These are phyloP conservation scores for Elsinoe batatas DNA, from an alignment of 2,329 filamentous ascomycete species.

Conservation along the genomic window DNA sequence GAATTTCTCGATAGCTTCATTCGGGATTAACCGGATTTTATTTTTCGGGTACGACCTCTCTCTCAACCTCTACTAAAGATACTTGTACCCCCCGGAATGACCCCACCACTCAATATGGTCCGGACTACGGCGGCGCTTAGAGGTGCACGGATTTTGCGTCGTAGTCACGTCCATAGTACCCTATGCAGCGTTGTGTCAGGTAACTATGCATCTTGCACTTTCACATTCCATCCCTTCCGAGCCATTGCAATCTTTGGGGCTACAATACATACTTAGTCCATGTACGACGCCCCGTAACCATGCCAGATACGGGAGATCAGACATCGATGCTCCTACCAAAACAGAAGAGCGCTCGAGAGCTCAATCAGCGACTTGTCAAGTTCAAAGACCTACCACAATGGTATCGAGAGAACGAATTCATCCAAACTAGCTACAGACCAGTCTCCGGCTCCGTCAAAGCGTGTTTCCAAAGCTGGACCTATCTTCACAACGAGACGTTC, in stretches of 20 bases:
- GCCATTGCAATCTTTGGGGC: too few relatives aligned
- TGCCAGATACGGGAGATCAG: background rate
- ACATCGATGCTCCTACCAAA: background rate
- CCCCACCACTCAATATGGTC: too few relatives aligned
- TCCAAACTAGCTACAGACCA: background rate
- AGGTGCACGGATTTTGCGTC: background rate
- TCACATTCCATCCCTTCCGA: too few relatives aligned
- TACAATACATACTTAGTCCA: too few relatives aligned
- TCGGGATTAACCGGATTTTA: too few relatives aligned
- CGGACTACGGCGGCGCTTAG: too few relatives aligned
- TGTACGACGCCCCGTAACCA: background rate
- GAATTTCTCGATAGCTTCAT: too few relatives aligned
- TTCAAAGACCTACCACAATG: slow-evolving; percentile 3
- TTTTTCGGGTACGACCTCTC: too few relatives aligned
- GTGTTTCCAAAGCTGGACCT: slow-evolving; percentile 1
- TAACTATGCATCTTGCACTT: background rate
- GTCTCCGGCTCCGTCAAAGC: background rate
- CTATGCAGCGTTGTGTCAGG: background rate
- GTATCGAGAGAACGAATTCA: slow-evolving; percentile 3
- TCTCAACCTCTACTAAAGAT: too few relatives aligned
- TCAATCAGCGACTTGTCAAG: background rate
- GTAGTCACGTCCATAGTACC: background rate
- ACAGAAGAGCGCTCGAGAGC: too few relatives aligned
- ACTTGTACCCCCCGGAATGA: too few relatives aligned
- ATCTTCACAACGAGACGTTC: slow-evolving; percentile 21